phyloP scores from a whole-genome alignment of 208 protist genomes.

The Endotrypanum monterogeii region DNA sequence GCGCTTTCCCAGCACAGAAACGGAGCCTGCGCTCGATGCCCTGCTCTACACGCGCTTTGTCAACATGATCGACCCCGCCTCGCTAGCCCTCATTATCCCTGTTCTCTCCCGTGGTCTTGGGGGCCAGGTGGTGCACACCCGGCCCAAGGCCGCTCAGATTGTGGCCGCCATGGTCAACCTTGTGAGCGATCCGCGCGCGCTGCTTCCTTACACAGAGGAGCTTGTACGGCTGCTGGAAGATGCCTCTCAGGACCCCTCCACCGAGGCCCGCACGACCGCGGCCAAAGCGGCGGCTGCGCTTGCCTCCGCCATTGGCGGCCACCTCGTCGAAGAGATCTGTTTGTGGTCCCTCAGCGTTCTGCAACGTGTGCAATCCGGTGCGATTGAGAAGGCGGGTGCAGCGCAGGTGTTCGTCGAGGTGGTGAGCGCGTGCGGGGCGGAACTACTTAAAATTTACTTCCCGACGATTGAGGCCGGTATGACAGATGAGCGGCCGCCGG shows the following conservation, averaged over 20 bases:
- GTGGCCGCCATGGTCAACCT: conserved; percentile 89
- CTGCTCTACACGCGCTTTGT: conserved; percentile 94
- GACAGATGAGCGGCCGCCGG: conserved; percentile 77
- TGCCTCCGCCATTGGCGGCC: conserved; percentile 63
- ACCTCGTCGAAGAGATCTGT: conserved; percentile 70
- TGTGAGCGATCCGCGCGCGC: conserved; percentile 77
- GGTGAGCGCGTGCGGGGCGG: conserved; percentile 64
- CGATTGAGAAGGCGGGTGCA: conserved; percentile 90
- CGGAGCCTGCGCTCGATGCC: conserved; percentile 88
- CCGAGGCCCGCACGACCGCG: conserved; percentile 83
- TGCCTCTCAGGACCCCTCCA: conserved; percentile 81
- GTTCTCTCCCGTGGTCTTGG: conserved; percentile 86
- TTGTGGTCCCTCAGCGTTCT: conserved; percentile 83
- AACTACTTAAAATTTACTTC: conserved; percentile 70
- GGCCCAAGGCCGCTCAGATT: conserved; percentile 93
- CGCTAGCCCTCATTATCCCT: conserved; percentile 92
- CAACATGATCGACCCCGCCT: conserved; percentile 91
- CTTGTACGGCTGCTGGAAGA: conserved; percentile 87
- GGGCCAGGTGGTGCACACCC: conserved; percentile 65
- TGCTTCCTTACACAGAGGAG: conserved; percentile 87
- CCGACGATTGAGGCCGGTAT: conserved; percentile 70
- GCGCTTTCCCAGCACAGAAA: conserved; percentile 87
- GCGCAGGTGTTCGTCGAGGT: conserved; percentile 92
- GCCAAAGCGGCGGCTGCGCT: conserved; percentile 89
- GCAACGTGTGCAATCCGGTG: conserved; percentile 62